Evolutionary conservation across 352 stramenopile genomes (phyloP), one percentile per base, ranked within the genome.

Genomic region (Globisporangium middletonii): DNA sequence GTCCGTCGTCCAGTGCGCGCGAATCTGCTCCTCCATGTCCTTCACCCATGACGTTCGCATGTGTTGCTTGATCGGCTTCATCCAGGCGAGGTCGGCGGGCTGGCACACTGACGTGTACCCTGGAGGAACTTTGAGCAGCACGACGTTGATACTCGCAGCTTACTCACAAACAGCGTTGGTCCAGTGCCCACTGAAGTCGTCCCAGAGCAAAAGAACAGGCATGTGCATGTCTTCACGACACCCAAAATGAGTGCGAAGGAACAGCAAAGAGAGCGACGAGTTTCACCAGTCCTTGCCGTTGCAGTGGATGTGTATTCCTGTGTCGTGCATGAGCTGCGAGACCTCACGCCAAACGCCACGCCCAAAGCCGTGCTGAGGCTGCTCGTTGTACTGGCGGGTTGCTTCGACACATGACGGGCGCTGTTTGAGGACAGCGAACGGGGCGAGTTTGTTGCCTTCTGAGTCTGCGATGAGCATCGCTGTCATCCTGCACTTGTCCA

Each of bases 301-400:
- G 0, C 54, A 45, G 35, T 68, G 72, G 27, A 73, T 65, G 0
- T 48, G 13, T 13, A 60, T 60, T 0, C 38, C 9, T 1, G 60
- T 57, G 6, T 60, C 19, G 1, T n/a, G 5, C 42, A 64, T 35
- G 4, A 72, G 56, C 2, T 16, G 18, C 1, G 53, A 35, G 15
- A 77, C 50, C 9, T 66, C 43, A 0, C 33, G 28, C 62, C 67
- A 73, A 16, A 74, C 49, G 5, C 35, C 23, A 0, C 60, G 35
- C 12, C 64, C 72, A 46, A 77, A 81, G 28, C 61, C 69, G 18
- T 73, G 11, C 8, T 60, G 53, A 3, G 59, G n/a, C 0, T 55
- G 19, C 0, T 42, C 3, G n/a, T 75, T 71, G 30, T 66, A n/a
- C n/a, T 54, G 46, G 9, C 56, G 53, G 0, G 30, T 65, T 0